Evolutionary conservation across 1,284 basidiomycete species (phyloP), one percentile per base, ranked within the genome.

Genomic region (Apiotrichum domesticum): DNA sequence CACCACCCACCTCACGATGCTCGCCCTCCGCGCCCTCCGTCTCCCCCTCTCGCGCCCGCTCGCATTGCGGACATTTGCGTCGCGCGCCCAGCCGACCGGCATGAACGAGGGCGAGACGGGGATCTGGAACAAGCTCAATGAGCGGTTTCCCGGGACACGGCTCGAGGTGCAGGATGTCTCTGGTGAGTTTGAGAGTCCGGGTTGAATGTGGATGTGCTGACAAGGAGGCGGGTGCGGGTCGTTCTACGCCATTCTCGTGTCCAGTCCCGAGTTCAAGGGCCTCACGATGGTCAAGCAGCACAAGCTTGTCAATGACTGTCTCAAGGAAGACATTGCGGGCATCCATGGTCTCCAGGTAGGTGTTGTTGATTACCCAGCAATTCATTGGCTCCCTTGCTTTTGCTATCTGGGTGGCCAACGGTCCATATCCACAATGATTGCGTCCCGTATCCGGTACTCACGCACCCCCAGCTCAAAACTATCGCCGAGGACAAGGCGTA

Each of bases 321-420:
- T 99, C 63, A 94, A 95, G 77, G 80, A 88, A 66, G 93, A 97
- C 72, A 94, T 99, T 57, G 83, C 85, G 67, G 86, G 83, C 29
- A 95, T 98, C 61, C 95, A 99, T 74, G 95, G 95, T 1, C 77
- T 99, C 34, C 94, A 97, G 81, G 96, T 94, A 61, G 51, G 84
- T 71, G 8, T 35, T 42, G 41, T 14, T 42, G 8, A 6, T 11
- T 42, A 14, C 41, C 9, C 10, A 42, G 41, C 41, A n/a, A 8
- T 13, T 6, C 10, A 11, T 42, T 11, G 41, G 41, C n/a, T 11
- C 21, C 21, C 21, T 21, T 21, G 21, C 21, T 21, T 21, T 21
- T 21, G 21, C 21, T 21, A 21, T 21, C 21, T 21, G 21, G 21
- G 21, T 21, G 21, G 21, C 21, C 21, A 21, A 21, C 21, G 21